Conservation (phyloP, 306 rosid species). For the Cicer arietinum region DNA sequence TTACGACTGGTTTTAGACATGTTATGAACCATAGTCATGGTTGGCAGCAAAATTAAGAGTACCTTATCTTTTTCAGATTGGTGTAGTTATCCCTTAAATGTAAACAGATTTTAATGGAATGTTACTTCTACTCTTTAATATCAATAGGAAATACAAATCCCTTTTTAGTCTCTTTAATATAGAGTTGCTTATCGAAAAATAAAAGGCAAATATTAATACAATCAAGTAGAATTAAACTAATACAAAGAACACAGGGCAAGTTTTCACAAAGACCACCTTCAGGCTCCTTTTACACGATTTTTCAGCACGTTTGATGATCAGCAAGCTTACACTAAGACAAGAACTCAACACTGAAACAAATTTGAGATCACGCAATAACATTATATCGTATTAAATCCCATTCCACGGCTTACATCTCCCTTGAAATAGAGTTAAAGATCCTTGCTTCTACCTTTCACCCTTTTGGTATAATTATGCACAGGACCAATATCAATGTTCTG, state of each 20-base stretch:
- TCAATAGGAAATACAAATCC: not conserved
- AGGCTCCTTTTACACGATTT: conserved; percentile 10
- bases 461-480: conserved; percentile 16
- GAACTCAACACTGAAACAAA: not conserved
- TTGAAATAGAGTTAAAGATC: conserved; percentile 22
- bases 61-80: not conserved
- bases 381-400: not conserved
- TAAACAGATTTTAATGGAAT: not conserved
- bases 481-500: conserved; percentile 26
- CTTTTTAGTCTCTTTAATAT: not conserved
- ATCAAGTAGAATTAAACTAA: not conserved
- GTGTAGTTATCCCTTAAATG: not conserved
- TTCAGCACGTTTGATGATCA: conserved; percentile 13
- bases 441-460: conserved; percentile 13
- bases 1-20: not conserved
- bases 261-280: conserved; percentile 7
- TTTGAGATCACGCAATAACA: not conserved
- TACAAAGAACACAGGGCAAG: not conserved
- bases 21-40: too few relatives aligned
- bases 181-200: not conserved
- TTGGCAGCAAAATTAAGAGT: not conserved
- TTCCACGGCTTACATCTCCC: not conserved
- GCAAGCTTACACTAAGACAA: conserved; percentile 25
- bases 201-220: too few relatives aligned
- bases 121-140: not conserved